Conservation (phyloP, 2,329 filamentous ascomycete genomes). For the Lasiodiplodia hormozganensis region DNA sequence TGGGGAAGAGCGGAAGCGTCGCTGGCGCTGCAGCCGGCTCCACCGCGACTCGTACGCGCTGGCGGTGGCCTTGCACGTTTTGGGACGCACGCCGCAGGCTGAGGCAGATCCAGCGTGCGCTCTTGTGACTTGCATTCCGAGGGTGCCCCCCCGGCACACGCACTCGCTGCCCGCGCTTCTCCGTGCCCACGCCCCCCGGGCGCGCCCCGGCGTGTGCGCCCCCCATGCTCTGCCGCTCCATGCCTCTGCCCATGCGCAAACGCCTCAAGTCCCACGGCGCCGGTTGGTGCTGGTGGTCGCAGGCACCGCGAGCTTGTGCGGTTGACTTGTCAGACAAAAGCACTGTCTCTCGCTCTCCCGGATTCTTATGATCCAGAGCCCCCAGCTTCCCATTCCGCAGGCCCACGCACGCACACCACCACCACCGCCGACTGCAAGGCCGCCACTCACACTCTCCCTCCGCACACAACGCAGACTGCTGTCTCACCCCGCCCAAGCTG, state of each 20-base stretch:
- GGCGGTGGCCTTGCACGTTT: conserved; percentile 27
- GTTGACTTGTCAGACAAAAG: conserved; percentile 30
- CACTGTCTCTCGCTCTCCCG: conserved; percentile 28
- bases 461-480: conserved; percentile 23
- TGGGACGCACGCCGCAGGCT: conserved; percentile 25
- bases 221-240: conserved; percentile 27
- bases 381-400: conserved; percentile 28
- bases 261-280: conserved; percentile 28
- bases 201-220: conserved; percentile 24
- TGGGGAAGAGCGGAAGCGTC: conserved; percentile 27
- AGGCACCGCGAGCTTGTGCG: conserved; percentile 27
- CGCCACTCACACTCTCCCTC: conserved; percentile 27
- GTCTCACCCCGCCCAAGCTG: conserved; percentile 28
- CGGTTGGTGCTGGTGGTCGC: conserved; percentile 26
- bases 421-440: conserved; percentile 28
- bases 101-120: conserved; percentile 27
- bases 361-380: conserved; percentile 27
- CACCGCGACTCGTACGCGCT: conserved; percentile 27
- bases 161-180: conserved; percentile 11
- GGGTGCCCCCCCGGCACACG: background rate
- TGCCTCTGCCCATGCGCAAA: conserved; percentile 29
- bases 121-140: conserved; percentile 29
- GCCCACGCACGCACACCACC: conserved; percentile 18
- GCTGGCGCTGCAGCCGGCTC: conserved; percentile 27
- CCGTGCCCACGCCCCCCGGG: conserved; percentile 13